Conservation (phyloP, 2,329 filamentous ascomycete genomes). For the Sporothrix brunneoviolacea region DNA sequence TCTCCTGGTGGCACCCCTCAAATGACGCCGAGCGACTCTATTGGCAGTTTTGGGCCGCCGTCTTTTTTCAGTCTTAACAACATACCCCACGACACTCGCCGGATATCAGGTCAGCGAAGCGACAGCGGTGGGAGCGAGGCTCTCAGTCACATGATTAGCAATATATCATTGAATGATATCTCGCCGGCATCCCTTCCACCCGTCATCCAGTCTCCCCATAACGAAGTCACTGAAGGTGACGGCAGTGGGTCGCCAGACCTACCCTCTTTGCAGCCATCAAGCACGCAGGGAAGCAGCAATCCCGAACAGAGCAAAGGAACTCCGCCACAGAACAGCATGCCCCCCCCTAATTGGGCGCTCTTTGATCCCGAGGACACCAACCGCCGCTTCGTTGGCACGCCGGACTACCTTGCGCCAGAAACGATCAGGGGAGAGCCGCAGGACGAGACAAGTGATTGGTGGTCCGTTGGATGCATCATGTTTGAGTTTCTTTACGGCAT, state of each 20-base stretch:
- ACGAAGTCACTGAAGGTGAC: slow-evolving; percentile 68
- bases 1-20: slow-evolving; percentile 82
- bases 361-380: slow-evolving; percentile 94
- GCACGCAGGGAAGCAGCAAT: slow-evolving; percentile 32
- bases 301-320: slow-evolving; percentile 42
- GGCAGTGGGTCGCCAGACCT: slow-evolving; percentile 68
- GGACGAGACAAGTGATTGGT: slow-evolving; percentile 99
- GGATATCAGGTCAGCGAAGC: slow-evolving; percentile 76
- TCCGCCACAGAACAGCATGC: slow-evolving; percentile 62
- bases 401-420: slow-evolving; percentile 93
- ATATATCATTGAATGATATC: slow-evolving; percentile 65
- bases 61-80: slow-evolving; percentile 79
- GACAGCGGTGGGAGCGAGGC: slow-evolving; percentile 89
- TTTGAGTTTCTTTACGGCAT: slow-evolving; percentile 94
- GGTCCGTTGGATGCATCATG: slow-evolving; percentile 97
- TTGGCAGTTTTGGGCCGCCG: slow-evolving; percentile 65
- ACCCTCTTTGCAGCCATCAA: slow-evolving; percentile 52
- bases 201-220: slow-evolving; percentile 54
- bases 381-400: slow-evolving; percentile 89
- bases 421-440: slow-evolving; percentile 93
- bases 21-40: slow-evolving; percentile 69
- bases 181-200: slow-evolving; percentile 34
- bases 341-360: slow-evolving; percentile 82
- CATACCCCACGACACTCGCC: slow-evolving; percentile 51
- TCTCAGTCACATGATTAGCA: slow-evolving; percentile 73